Evolutionary conservation across 2,329 filamentous ascomycete species (phyloP), one percentile per base, ranked within the genome.

Genomic region (Colletotrichum horii): DNA sequence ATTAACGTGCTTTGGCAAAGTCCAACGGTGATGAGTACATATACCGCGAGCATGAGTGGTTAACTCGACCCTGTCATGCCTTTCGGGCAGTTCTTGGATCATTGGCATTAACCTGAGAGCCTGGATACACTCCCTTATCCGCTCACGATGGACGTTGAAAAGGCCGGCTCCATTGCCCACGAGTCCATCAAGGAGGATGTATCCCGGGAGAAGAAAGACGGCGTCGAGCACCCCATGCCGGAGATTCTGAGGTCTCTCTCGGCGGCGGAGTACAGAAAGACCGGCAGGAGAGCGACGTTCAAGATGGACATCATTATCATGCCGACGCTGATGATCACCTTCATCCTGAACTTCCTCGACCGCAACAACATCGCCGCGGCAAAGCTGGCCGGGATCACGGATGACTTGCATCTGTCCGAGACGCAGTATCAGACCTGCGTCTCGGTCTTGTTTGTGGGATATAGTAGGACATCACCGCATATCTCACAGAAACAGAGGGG

Each of bases 371-470:
- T 71, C n/a, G 72, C 76, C n/a, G 60, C 76, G 36, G 77, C 76
- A 0, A 74, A 74, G 16, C 64, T 78, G 6, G 74, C 77, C 61
- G 71, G 70, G 6, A 68, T 79, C 15, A 76, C 78, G 71, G 64
- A 78, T 19, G 76, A 79, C 36, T 68, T 78, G 28, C 73, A 75
- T 26, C 30, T 78, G 6, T 72, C 76, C 8, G 68, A 62, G 34
- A 75, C 72, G 48, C 43, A 83, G 70, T 83, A 83, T 28, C 81
- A 84, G 65, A 82, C 81, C 0, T 83, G 81, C 48, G 81, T 83
- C 30, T 83, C 82, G 1, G 81, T 83, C 24, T 79, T 83, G 0
- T 83, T 83, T 34, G 81, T 81, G 24, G 82, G 77, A 15, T 79
- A 79, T 32, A 76, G 36, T 32, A 66, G 52, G 62, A 30, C 28